These are phyloP conservation scores for Triglochin maritima DNA, from an alignment of 106 monocot genomes.

Conservation along the genomic window DNA sequence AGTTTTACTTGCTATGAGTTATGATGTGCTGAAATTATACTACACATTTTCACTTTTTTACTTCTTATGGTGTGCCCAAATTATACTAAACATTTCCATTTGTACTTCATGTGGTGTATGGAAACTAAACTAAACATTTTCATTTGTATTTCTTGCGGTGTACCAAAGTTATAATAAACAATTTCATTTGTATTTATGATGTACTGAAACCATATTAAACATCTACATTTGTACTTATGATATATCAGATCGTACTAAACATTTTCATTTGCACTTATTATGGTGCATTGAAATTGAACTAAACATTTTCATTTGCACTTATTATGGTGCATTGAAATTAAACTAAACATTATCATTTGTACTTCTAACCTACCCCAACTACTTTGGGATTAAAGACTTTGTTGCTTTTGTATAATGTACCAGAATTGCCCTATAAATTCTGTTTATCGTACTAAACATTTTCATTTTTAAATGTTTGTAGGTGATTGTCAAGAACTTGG, in stretches of 20 bases:
- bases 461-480: conserved; percentile 12
- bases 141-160: neutral
- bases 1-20: too few species aligned
- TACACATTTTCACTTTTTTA: too few species aligned
- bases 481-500: conserved; percentile 71
- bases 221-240: too few species aligned
- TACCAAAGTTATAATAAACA: neutral
- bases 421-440: neutral
- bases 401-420: neutral
- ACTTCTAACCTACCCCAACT: neutral
- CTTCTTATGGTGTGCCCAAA: too few species aligned
- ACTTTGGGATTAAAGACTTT: neutral
- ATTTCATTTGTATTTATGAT: too few species aligned
- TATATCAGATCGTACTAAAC: too few species aligned
- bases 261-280: neutral
- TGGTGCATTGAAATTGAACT: neutral
- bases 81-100: too few species aligned
- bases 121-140: too few species aligned
- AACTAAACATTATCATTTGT: neutral
- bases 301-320: neutral
- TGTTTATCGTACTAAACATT: neutral
- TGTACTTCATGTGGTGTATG: too few species aligned
- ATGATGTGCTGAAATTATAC: too few species aligned
- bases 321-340: neutral
- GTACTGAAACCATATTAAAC: too few species aligned